Percentiles rank a stretch among this genome's conserved stretches.
phyloP scores from a whole-genome alignment of 805 yeast species.

The Komagataella pseudopastoris region DNA sequence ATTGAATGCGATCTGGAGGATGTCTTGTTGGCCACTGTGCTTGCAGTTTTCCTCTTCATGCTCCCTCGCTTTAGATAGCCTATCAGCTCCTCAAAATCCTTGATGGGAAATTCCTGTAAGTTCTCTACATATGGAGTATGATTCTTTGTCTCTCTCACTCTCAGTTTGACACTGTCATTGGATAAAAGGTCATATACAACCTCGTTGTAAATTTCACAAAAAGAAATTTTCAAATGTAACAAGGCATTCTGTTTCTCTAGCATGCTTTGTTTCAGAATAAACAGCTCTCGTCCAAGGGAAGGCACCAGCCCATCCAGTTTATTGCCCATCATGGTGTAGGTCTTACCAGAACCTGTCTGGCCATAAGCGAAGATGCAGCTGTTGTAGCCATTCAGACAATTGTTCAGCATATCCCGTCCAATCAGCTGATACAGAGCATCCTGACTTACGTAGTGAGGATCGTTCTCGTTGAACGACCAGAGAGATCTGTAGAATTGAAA shows the following conservation, averaged over 20 bases:
- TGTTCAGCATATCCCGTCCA: slow-evolving; percentile 48
- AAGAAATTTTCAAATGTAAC: slow-evolving; percentile 38
- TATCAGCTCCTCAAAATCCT: slow-evolving; percentile 33
- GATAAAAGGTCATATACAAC: slow-evolving; percentile 52
- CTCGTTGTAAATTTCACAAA: slow-evolving; percentile 70
- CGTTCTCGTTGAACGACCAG: slow-evolving; percentile 26
- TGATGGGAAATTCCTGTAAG: slow-evolving; percentile 36
- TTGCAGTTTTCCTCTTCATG: slow-evolving; percentile 47
- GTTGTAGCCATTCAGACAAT: slow-evolving; percentile 47
- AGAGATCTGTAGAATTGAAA: slow-evolving; percentile 41
- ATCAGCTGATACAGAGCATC: slow-evolving; percentile 31
- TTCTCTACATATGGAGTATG: slow-evolving; percentile 67
- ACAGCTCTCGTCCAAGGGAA: slow-evolving; percentile 36
- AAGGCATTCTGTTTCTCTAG: slow-evolving; percentile 19
- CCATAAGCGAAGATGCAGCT: slow-evolving; percentile 41
- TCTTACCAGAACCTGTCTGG: slow-evolving; percentile 76
- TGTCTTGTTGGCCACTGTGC: slow-evolving; percentile 58
- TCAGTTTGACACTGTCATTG: slow-evolving; percentile 16
- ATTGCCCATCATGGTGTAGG: slow-evolving; percentile 65
- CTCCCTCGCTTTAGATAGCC: slow-evolving; percentile 37
- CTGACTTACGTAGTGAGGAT: slow-evolving; percentile 32
- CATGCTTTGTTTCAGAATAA: slow-evolving; percentile 25
- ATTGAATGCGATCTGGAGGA: slow-evolving; percentile 80
- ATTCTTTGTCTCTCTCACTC: slow-evolving; percentile 47
- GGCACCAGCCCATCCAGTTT: slow-evolving; percentile 51